A percentile compares a stretch with the other conserved stretches of the same genome.
These are phyloP conservation scores for Cardiosporidium cionae DNA, from an alignment of 169 alveolate genomes.

Conservation along the genomic window DNA sequence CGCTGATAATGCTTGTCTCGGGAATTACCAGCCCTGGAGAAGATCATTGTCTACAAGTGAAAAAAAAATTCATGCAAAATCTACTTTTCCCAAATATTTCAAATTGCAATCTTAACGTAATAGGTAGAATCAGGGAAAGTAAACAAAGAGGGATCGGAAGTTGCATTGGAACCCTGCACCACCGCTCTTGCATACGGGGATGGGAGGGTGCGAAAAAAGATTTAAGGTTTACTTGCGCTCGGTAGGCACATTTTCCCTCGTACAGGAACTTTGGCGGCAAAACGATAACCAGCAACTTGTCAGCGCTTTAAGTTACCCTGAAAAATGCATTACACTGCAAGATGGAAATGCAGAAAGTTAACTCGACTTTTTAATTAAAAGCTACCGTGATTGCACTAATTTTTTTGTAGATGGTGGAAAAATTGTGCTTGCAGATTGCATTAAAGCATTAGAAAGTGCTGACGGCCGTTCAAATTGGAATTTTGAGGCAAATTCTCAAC, in stretches of 20 bases:
- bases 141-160: slow-evolving; percentile 55
- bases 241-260: not conserved
- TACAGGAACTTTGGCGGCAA: slow-evolving; percentile 42
- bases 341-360: slow-evolving; percentile 37
- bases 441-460: slow-evolving; percentile 63
- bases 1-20: slow-evolving; percentile 63
- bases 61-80: not conserved
- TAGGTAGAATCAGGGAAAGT: slow-evolving; percentile 62
- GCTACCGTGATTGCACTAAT: not conserved
- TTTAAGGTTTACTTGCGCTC: not conserved
- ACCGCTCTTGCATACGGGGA: slow-evolving; percentile 66
- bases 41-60: slow-evolving; percentile 71
- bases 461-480: slow-evolving; percentile 67
- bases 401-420: slow-evolving; percentile 21
- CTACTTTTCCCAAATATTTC: not conserved
- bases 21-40: slow-evolving; percentile 73
- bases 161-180: slow-evolving; percentile 58
- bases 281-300: slow-evolving; percentile 42
- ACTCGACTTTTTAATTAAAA: not conserved
- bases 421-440: slow-evolving; percentile 53
- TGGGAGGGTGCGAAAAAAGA: slow-evolving; percentile 45
- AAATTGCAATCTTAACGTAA: not conserved
- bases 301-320: slow-evolving; percentile 46
- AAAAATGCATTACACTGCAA: slow-evolving; percentile 41
- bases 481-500: slow-evolving; percentile 69